These are phyloP conservation scores for Leersia perrieri DNA, from an alignment of 176 grass and related monocot species.

Conservation along the genomic window DNA sequence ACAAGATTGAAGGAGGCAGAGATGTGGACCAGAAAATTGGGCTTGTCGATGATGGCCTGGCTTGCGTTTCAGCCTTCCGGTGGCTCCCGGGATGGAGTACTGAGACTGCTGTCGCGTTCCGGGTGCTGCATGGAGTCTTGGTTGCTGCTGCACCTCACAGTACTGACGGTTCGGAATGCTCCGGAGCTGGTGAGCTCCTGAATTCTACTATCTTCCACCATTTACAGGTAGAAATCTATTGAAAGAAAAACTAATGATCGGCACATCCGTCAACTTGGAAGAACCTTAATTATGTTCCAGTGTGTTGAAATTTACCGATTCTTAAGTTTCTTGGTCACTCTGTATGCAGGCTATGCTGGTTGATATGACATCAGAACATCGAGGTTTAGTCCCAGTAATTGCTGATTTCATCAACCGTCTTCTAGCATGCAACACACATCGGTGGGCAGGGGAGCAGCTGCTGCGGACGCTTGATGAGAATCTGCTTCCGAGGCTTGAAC, in stretches of 20 bases:
- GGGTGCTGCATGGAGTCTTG: conserved; percentile 61
- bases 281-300: conserved; percentile 2
- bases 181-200: conserved; percentile 52
- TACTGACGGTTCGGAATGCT: conserved; percentile 22
- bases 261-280: conserved; percentile 14
- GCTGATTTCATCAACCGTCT: conserved; percentile 62
- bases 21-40: background rate
- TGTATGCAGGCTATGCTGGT: conserved; percentile 71
- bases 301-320: background rate
- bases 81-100: conserved; percentile 85
- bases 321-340: conserved; percentile 8
- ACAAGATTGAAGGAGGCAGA: conserved; percentile 26
- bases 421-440: conserved; percentile 65
- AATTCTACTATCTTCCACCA: conserved; percentile 76
- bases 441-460: conserved; percentile 49
- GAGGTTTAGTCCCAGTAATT: conserved; percentile 68
- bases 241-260: background rate
- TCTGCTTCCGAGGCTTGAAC: conserved; percentile 76
- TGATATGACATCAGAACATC: conserved; percentile 63
- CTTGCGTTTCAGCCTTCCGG: conserved; percentile 62
- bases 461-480: conserved; percentile 66
- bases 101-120: conserved; percentile 74
- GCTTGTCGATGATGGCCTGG: conserved; percentile 72
- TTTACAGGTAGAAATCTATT: conserved; percentile 68
- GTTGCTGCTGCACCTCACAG: conserved; percentile 58